A percentile compares a stretch with the other conserved stretches of the same genome.
phyloP scores from a whole-genome alignment of 2,329 filamentous ascomycete species.

The Pseudocercospora pini-densiflorae region DNA sequence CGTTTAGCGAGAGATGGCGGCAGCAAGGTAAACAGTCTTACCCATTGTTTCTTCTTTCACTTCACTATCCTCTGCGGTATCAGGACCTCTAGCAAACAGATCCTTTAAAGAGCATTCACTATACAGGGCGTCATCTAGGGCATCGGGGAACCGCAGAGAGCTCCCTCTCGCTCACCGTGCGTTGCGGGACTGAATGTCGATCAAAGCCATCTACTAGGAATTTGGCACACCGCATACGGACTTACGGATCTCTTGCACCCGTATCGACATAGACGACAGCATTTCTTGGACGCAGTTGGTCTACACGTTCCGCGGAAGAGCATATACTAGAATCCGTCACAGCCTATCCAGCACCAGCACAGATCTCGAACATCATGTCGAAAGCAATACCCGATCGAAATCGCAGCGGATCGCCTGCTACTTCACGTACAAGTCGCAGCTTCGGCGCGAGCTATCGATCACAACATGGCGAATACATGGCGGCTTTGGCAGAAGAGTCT shows the following conservation, averaged over 20 bases:
- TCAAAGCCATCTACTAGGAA: background rate
- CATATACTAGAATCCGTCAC: background rate
- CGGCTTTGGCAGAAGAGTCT: conserved; percentile 38
- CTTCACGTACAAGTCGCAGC: conserved; percentile 26
- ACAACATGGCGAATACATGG: conserved; percentile 27
- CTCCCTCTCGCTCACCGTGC: background rate
- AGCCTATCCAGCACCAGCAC: conserved; percentile 3
- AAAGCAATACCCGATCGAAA: conserved; percentile 14
- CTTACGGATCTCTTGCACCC: background rate
- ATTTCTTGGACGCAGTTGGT: background rate
- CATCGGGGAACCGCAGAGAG: background rate
- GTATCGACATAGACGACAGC: background rate
- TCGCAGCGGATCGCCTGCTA: conserved; percentile 24
- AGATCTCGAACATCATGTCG: conserved; percentile 11
- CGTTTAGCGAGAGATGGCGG: background rate
- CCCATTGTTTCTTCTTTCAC: background rate
- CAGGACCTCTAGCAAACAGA: background rate
- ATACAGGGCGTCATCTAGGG: background rate
- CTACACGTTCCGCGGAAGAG: background rate
- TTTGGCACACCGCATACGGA: background rate
- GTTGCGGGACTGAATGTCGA: background rate
- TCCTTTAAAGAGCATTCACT: background rate
- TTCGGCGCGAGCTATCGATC: conserved; percentile 37
- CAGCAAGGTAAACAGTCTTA: background rate
- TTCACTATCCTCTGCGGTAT: background rate